Conservation (phyloP, 1,139 yeast species). For the Saccharomycopsis hybrid region DNA sequence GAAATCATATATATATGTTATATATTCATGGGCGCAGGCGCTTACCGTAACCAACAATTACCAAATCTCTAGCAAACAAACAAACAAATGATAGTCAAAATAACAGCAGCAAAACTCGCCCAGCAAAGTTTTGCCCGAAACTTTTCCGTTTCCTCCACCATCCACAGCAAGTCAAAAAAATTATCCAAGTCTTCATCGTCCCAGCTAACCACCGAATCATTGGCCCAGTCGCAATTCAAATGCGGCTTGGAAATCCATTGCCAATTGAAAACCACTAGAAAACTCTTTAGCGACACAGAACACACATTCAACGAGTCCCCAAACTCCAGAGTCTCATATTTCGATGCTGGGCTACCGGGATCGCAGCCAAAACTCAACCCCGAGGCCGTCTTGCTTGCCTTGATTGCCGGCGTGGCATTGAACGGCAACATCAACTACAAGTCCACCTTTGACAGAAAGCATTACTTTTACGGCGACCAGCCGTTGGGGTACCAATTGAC, state of each 20-base stretch:
- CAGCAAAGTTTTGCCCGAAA: no score
- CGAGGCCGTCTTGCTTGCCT: slow-evolving; percentile 65
- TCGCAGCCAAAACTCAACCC: slow-evolving; percentile 80
- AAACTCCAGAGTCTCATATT: slow-evolving; percentile 66
- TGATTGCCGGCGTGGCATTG: slow-evolving; percentile 68
- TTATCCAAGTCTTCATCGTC: not conserved
- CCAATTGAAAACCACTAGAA: slow-evolving; percentile 66
- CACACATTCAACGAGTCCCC: slow-evolving; percentile 43
- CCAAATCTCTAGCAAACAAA: no score
- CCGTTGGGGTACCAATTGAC: slow-evolving; percentile 96
- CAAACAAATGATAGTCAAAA: no score
- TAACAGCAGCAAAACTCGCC: no score
- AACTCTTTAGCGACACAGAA: slow-evolving; percentile 64
- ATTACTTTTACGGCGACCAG: slow-evolving; percentile 93
- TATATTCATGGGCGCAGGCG: no score
- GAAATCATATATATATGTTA: no score
- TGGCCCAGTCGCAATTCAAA: slow-evolving; percentile 37
- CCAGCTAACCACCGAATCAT: slow-evolving; percentile 22
- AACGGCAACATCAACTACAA: slow-evolving; percentile 48
- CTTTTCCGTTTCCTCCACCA: no score
- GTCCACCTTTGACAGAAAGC: slow-evolving; percentile 85
- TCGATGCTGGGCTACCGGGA: slow-evolving; percentile 88
- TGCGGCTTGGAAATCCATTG: slow-evolving; percentile 95
- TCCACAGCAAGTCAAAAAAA: no score
- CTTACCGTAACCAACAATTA: no score